Conservation (phyloP, 208 protist species). For the Sergeia podlipaevii region DNA sequence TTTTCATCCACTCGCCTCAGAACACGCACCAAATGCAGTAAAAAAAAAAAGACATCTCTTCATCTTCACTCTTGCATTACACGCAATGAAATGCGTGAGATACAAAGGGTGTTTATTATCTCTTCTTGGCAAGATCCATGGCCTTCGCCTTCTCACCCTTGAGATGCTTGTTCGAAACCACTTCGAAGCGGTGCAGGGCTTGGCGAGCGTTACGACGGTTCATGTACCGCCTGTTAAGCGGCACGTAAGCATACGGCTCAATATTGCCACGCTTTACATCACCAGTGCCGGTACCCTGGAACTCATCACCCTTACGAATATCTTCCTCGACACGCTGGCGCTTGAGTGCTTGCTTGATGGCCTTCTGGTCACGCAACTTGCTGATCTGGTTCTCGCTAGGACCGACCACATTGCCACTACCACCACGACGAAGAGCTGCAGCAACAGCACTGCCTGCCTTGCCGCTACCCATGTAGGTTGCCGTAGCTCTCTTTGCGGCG, state of each 20-base stretch:
- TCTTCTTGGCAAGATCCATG: constrained; percentile 24
- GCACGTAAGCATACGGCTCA: constrained; percentile 89
- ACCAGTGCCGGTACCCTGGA: constrained; percentile 62
- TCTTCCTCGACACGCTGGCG: constrained; percentile 81
- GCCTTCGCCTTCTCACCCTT: constrained; percentile 88
- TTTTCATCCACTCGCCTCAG: background rate
- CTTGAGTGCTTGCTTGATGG: constrained; percentile 53
- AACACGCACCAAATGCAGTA: background rate
- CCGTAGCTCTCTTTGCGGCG: constrained; percentile 25
- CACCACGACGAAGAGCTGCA: no score
- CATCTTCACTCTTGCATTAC: background rate
- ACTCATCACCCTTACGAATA: constrained; percentile 85
- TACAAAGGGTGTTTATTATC: background rate
- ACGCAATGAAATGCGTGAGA: background rate
- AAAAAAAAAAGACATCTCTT: background rate
- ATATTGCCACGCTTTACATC: constrained; percentile 83
- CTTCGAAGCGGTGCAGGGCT: constrained; percentile 76
- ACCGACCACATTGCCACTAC: constrained; percentile 20
- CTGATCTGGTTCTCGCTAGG: constrained; percentile 42
- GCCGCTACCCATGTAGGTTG: constrained; percentile 18
- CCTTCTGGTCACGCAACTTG: constrained; percentile 66
- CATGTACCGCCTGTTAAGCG: constrained; percentile 88
- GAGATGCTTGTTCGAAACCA: constrained; percentile 37
- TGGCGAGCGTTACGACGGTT: constrained; percentile 82
- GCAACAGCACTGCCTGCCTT: background rate